Evolutionary conservation across 768 basidiomycete species (phyloP).

Genomic region (Leccinum olivaceopallidum): DNA sequence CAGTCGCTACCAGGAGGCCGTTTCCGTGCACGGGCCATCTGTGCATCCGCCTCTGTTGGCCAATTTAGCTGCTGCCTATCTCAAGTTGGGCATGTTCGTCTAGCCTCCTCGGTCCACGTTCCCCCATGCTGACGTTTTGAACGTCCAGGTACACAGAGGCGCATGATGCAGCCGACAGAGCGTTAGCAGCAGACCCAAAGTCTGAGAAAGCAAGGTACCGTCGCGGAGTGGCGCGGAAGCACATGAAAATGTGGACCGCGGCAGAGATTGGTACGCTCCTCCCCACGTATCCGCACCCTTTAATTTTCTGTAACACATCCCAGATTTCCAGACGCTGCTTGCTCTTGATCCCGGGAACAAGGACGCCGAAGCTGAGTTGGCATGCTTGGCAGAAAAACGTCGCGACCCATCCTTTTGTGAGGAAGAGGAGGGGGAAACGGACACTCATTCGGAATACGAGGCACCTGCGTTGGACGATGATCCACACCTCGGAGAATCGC

Average conservation of each 20-base stretch:
- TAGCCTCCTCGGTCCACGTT: not conserved
- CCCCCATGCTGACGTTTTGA: not conserved
- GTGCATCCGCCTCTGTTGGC: constrained; percentile 36
- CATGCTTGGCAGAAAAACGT: not conserved
- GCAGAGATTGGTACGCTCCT: constrained; percentile 27
- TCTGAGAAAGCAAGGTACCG: constrained; percentile 37
- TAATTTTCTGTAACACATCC: not conserved
- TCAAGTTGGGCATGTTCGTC: constrained; percentile 42
- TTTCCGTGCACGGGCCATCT: constrained; percentile 35
- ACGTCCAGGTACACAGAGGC: constrained; percentile 30
- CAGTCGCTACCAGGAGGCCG: constrained; percentile 42
- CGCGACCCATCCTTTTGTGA: not conserved
- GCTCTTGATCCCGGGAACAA: constrained; percentile 28
- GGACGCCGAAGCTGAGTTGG: constrained; percentile 21
- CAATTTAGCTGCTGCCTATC: constrained; percentile 44
- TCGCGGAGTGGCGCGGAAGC: constrained; percentile 36
- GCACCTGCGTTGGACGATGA: constrained; percentile 24
- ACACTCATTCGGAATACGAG: constrained; percentile 17
- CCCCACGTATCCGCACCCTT: not conserved
- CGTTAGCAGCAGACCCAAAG: constrained; percentile 31
- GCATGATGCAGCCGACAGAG: constrained; percentile 27
- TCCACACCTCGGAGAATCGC: constrained; percentile 38
- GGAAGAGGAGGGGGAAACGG: not conserved
- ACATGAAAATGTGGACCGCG: constrained; percentile 15
- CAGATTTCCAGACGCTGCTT: constrained; percentile 33